phyloP scores from a whole-genome alignment of 1,139 yeast genomes.

The Saccharomycopsis hybrid region DNA sequence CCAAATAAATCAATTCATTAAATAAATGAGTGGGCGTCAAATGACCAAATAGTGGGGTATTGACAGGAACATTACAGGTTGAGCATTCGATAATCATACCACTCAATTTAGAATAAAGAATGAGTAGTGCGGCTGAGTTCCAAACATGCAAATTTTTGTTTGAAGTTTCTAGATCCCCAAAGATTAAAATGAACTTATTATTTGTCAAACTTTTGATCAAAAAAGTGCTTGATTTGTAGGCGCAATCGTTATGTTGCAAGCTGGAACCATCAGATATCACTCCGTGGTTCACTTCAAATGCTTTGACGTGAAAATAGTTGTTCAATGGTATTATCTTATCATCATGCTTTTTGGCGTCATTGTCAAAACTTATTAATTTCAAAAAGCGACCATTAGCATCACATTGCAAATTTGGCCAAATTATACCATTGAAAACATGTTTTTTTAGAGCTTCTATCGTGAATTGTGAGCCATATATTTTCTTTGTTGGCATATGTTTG shows the following conservation, averaged over 20 bases:
- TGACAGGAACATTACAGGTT: slow-evolving; percentile 41
- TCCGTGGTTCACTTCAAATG: slow-evolving; percentile 35
- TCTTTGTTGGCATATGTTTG: slow-evolving; percentile 28
- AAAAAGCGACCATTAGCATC: slow-evolving; percentile 24
- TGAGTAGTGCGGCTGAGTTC: slow-evolving; percentile 45
- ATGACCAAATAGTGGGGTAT: slow-evolving; percentile 63
- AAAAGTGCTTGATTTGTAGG: slow-evolving; percentile 44
- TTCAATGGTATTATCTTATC: slow-evolving; percentile 24
- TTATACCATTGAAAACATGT: slow-evolving; percentile 62
- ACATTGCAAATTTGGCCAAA: slow-evolving; percentile 63
- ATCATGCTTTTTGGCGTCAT: slow-evolving; percentile 18
- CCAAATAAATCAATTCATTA: slow-evolving; percentile 45
- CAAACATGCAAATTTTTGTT: slow-evolving; percentile 48
- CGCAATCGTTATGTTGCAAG: slow-evolving; percentile 6
- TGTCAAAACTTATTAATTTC: slow-evolving; percentile 21
- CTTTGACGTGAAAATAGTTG: slow-evolving; percentile 25
- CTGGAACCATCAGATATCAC: slow-evolving; percentile 20
- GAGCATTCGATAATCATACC: slow-evolving; percentile 78
- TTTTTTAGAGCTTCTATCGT: slow-evolving; percentile 48
- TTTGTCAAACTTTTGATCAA: slow-evolving; percentile 33
- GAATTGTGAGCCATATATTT: slow-evolving; percentile 45
- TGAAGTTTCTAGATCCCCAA: slow-evolving; percentile 75
- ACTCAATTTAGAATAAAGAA: slow-evolving; percentile 35
- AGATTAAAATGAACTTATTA: slow-evolving; percentile 42
- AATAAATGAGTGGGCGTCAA: slow-evolving; percentile 61